phyloP scores from a whole-genome alignment of 2,329 filamentous ascomycete species.

The Pseudohalonectria lignicola region DNA sequence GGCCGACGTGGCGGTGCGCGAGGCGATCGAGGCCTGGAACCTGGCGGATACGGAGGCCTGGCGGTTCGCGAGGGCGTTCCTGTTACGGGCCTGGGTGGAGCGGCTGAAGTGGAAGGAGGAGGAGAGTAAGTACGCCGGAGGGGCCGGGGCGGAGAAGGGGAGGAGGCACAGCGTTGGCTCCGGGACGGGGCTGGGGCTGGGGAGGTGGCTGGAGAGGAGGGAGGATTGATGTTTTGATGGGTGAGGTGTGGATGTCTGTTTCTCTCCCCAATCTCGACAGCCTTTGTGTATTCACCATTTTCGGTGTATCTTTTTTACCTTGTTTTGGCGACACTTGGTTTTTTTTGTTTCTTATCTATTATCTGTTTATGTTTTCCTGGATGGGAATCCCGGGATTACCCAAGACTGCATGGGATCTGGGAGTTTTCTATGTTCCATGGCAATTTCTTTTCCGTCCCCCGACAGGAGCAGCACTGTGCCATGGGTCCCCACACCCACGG shows the following conservation, averaged over 20 bases:
- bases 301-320: too few species aligned
- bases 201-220: not conserved
- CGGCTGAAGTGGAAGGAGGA: conserved; percentile 58
- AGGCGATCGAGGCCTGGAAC: conserved; percentile 54
- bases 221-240: not conserved
- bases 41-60: conserved; percentile 67
- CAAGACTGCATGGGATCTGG: too few species aligned
- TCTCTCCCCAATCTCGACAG: not conserved
- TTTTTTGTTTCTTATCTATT: too few species aligned
- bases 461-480: too few species aligned
- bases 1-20: conserved; percentile 33
- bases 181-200: conserved; percentile 15
- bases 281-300: too few species aligned
- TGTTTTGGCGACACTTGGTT: too few species aligned
- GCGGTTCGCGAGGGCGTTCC: conserved; percentile 60
- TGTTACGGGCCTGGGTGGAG: conserved; percentile 52
- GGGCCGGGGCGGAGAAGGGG: conserved; percentile 41
- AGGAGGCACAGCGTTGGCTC: conserved; percentile 20
- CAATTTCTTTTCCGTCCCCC: too few species aligned
- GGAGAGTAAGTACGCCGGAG: conserved; percentile 52
- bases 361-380: too few species aligned
- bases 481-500: too few species aligned
- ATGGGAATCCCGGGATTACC: too few species aligned
- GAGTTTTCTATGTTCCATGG: too few species aligned
- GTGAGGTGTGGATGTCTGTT: not conserved